Conservation (phyloP, 164 flowering plant species). For the Saururus chinensis region DNA sequence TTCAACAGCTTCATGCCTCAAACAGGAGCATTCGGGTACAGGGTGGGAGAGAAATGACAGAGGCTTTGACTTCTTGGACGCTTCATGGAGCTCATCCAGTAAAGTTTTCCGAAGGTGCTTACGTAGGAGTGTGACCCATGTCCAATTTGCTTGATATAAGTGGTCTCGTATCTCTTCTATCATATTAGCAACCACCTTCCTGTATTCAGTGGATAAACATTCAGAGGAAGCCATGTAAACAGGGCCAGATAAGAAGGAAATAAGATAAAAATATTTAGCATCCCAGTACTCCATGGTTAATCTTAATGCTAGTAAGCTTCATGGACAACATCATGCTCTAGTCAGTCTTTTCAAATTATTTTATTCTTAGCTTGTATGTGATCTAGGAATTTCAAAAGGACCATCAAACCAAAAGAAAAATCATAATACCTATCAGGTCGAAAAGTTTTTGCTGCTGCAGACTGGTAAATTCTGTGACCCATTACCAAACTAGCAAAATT, state of each 20-base stretch:
- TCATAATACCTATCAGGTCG: slow-evolving; percentile 66
- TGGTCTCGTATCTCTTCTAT: slow-evolving; percentile 58
- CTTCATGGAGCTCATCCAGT: slow-evolving; percentile 49
- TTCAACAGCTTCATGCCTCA: slow-evolving; percentile 15
- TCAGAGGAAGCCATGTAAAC: not conserved
- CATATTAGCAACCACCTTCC: slow-evolving; percentile 45
- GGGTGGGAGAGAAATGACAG: slow-evolving; percentile 75
- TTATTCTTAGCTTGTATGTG: not conserved
- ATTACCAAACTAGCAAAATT: slow-evolving; percentile 82
- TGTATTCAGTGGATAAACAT: slow-evolving; percentile 13
- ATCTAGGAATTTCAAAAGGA: not conserved
- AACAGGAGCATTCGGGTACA: slow-evolving; percentile 81
- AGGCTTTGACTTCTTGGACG: slow-evolving; percentile 43
- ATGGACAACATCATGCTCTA: not conserved
- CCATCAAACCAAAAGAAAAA: not conserved
- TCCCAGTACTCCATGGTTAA: not conserved
- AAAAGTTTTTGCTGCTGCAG: slow-evolving; percentile 67
- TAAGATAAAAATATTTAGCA: not conserved
- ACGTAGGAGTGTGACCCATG: slow-evolving; percentile 69
- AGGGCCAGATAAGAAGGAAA: not conserved
- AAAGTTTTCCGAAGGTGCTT: slow-evolving; percentile 43
- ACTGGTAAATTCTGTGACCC: slow-evolving; percentile 88
- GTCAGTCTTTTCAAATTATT: not conserved
- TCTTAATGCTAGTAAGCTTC: not conserved
- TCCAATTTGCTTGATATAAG: slow-evolving; percentile 60